A percentile compares a stretch with the other conserved stretches of the same genome.
Conservation (phyloP, 768 basidiomycete species). For the Tylopilus sp. region DNA sequence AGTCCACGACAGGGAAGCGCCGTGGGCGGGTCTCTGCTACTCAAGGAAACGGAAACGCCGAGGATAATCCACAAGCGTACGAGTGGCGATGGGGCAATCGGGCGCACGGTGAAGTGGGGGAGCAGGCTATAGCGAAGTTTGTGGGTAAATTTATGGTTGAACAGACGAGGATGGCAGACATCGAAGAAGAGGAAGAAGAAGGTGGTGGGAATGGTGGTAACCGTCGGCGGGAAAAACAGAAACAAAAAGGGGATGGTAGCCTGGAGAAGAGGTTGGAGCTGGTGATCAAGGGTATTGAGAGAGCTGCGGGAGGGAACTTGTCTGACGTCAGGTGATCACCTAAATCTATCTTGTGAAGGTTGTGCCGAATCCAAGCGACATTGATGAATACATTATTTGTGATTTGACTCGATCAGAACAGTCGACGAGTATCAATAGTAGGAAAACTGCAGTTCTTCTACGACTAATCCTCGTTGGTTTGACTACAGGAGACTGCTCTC, state of each 20-base stretch:
- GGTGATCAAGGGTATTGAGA: slow-evolving; percentile 28
- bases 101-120: slow-evolving; percentile 80
- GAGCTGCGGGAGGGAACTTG: slow-evolving; percentile 52
- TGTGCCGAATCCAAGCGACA: too few relatives aligned
- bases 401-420: too few relatives aligned
- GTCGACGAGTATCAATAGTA: too few relatives aligned
- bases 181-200: slow-evolving; percentile 18
- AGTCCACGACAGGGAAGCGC: slow-evolving; percentile 46
- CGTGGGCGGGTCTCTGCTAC: slow-evolving; percentile 50
- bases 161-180: slow-evolving; percentile 10
- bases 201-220: neutral
- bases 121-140: slow-evolving; percentile 69
- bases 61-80: slow-evolving; percentile 30
- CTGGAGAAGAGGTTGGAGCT: slow-evolving; percentile 30
- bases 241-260: slow-evolving; percentile 5
- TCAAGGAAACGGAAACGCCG: slow-evolving; percentile 24
- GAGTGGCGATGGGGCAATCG: slow-evolving; percentile 90
- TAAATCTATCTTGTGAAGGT: too few relatives aligned
- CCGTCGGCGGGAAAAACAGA: slow-evolving; percentile 17
- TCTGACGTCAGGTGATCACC: neutral
- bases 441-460: too few relatives aligned
- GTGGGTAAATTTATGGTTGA: slow-evolving; percentile 72
- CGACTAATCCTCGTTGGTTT: too few relatives aligned
- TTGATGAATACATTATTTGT: too few relatives aligned
- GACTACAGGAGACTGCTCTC: too few relatives aligned